Base-by-base conservation (phyloP, 2,329 filamentous ascomycete species). In the Xylariomycetidae sp. region DNA sequence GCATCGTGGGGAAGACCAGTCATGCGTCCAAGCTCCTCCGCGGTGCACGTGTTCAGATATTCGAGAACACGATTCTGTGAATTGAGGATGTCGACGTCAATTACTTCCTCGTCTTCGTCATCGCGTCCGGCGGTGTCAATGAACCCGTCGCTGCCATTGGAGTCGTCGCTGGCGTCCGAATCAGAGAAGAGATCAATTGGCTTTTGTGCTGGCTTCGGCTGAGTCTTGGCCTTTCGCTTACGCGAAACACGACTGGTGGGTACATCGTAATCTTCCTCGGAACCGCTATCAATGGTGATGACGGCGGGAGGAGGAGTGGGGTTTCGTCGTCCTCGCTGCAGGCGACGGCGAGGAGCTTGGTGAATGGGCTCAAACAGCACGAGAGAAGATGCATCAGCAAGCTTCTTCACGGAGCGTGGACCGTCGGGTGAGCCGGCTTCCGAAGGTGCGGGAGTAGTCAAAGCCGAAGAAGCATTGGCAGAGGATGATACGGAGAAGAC, bases 41-140 rank as follows among this genome's bases (percentile, higher is more conserved):
- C 65, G 5, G 79, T 77, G 56, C 86, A 92, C 0, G 71, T 78
- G 53, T 97, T 97, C 59, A 98, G 80, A 51, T 88, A 94, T 6
- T 80, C 72, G 17, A 97, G 66, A 6, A 96, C 75, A n/a, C n/a
- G n/a, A n/a, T n/a, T n/a, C n/a, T n/a, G n/a, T n/a, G n/a, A n/a
- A n/a, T n/a, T n/a, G n/a, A n/a, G n/a, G n/a, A n/a, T n/a, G n/a
- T n/a, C n/a, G 15, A 41, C 41, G 10, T 40, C 38, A 3, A 31
- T 18, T 11, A 30, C 20, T 10, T 36, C 27, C 17, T 38, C 35
- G 17, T 25, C 34, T 7, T 23, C 11, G 6, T 11, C 10, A 3
- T 33, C 16, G 13, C 19, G 8, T 16, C 19, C 19, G 22, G 18
- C 12, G 12, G 31, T 15, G n/a, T 42, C 41, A 4, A 39, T 25